Conservation (phyloP, 2,329 filamentous ascomycete genomes). For the Neurospora crassa region DNA sequence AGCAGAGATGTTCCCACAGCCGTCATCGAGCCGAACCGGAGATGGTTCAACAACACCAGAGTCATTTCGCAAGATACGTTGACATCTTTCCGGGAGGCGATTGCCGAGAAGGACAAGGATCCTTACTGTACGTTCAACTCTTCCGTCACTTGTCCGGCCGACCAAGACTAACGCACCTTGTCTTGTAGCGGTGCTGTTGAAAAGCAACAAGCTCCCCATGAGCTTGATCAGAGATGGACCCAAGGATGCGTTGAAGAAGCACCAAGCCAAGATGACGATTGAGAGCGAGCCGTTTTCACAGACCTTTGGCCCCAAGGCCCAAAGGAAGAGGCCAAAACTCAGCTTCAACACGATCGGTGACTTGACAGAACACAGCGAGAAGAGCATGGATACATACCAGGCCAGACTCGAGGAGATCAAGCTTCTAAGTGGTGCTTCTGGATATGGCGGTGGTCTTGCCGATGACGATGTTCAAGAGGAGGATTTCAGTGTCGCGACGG, state of each 20-base stretch:
- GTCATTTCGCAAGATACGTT: slow-evolving; percentile 84
- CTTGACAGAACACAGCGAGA: slow-evolving; percentile 68
- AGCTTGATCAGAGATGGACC: slow-evolving; percentile 76
- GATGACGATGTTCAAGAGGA: slow-evolving; percentile 26
- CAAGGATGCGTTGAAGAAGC: slow-evolving; percentile 76
- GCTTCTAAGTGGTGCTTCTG: slow-evolving; percentile 62
- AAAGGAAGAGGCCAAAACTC: slow-evolving; percentile 86
- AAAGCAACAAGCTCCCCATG: slow-evolving; percentile 96
- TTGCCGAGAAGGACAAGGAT: slow-evolving; percentile 81
- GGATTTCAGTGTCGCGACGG: slow-evolving; percentile 45
- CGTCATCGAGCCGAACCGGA: slow-evolving; percentile 88
- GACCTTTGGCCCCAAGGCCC: slow-evolving; percentile 88
- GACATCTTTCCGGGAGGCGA: slow-evolving; percentile 78
- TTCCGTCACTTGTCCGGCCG: background rate
- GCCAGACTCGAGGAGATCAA: slow-evolving; percentile 72
- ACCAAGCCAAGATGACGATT: slow-evolving; percentile 82
- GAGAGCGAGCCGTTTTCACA: slow-evolving; percentile 78
- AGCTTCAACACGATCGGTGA: slow-evolving; percentile 74
- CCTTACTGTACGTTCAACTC: slow-evolving; percentile 54
- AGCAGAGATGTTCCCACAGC: slow-evolving; percentile 72
- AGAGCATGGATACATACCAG: slow-evolving; percentile 72
- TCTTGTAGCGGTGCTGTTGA: slow-evolving; percentile 62
- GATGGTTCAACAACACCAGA: slow-evolving; percentile 95
- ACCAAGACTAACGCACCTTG: background rate
- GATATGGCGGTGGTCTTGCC: slow-evolving; percentile 39